Percentiles rank a stretch among this genome's conserved stretches.
phyloP scores from a whole-genome alignment of 2,329 filamentous ascomycete genomes.

The Beauveria sp. region DNA sequence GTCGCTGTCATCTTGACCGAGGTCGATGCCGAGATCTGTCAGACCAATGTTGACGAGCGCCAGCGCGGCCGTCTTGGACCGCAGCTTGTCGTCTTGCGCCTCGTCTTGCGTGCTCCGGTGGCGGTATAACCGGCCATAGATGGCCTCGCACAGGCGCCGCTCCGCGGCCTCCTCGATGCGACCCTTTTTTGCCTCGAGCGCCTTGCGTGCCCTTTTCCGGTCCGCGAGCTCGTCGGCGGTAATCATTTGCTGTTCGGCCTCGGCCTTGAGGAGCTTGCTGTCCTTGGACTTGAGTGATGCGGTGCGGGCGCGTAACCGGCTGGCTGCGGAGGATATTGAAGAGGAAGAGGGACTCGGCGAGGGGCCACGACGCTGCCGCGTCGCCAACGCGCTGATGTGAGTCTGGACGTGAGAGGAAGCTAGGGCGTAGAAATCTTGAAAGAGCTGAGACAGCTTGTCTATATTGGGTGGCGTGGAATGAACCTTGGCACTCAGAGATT shows the following conservation, averaged over 20 bases:
- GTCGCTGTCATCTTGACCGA: slow-evolving; percentile 50
- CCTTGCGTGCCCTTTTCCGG: slow-evolving; percentile 67
- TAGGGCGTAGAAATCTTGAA: slow-evolving; percentile 86
- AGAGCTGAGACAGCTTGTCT: slow-evolving; percentile 74
- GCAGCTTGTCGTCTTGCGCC: slow-evolving; percentile 85
- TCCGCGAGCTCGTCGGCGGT: slow-evolving; percentile 78
- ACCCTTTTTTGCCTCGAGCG: slow-evolving; percentile 68
- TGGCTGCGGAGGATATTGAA: slow-evolving; percentile 48
- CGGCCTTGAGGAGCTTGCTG: slow-evolving; percentile 35
- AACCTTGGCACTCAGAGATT: slow-evolving; percentile 79
- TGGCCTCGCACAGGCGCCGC: slow-evolving; percentile 71
- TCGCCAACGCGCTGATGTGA: slow-evolving; percentile 74
- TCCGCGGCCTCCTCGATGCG: slow-evolving; percentile 89
- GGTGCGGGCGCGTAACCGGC: slow-evolving; percentile 48
- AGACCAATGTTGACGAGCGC: slow-evolving; percentile 86
- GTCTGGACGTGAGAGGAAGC: slow-evolving; percentile 78
- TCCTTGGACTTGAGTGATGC: slow-evolving; percentile 47
- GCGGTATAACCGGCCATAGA: slow-evolving; percentile 84
- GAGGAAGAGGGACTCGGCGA: slow-evolving; percentile 48
- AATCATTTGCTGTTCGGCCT: slow-evolving; percentile 72
- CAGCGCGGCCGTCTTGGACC: slow-evolving; percentile 87
- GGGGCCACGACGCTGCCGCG: slow-evolving; percentile 61
- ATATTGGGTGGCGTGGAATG: slow-evolving; percentile 77
- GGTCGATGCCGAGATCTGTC: slow-evolving; percentile 73
- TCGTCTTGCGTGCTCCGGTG: slow-evolving; percentile 90